A percentile compares a stretch with the other conserved stretches of the same genome.
Conservation (phyloP, 1,139 yeast species). For the Hyphopichia fennica region DNA sequence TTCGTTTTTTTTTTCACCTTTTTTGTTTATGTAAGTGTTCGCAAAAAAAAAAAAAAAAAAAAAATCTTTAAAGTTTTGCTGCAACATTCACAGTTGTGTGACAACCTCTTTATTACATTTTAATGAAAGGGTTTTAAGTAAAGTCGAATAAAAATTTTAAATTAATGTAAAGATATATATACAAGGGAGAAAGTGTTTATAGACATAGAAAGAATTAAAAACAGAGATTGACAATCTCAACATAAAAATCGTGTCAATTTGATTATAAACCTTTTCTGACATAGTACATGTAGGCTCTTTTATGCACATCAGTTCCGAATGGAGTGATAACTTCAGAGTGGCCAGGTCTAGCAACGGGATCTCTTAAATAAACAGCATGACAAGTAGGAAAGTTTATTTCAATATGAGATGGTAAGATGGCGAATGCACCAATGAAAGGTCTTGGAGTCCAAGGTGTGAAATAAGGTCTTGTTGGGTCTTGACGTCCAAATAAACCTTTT, state of each 20-base stretch:
- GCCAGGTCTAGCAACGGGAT: constrained; percentile 97
- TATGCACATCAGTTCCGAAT: constrained; percentile 78
- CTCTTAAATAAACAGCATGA: constrained; percentile 92
- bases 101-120: too few species aligned
- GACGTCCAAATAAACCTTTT: constrained; percentile 72
- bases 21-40: too few species aligned
- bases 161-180: not conserved
- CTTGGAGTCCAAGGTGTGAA: constrained; percentile 98
- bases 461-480: constrained; percentile 73
- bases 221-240: not conserved
- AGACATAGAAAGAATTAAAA: not conserved
- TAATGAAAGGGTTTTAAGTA: too few species aligned
- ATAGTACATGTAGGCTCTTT: constrained; percentile 95
- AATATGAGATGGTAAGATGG: constrained; percentile 86
- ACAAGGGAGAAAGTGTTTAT: not conserved
- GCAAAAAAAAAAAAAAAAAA: too few species aligned
- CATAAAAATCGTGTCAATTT: not conserved
- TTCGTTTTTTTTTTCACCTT: not conserved
- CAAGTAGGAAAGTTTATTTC: constrained; percentile 90
- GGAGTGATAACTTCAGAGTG: constrained; percentile 95
- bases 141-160: too few species aligned
- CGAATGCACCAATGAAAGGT: constrained; percentile 89
- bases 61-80: too few species aligned
- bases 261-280: constrained; percentile 68
- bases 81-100: too few species aligned